Base-by-base conservation (phyloP, 352 stramenopile species). In the Plasmopara halstedii region DNA sequence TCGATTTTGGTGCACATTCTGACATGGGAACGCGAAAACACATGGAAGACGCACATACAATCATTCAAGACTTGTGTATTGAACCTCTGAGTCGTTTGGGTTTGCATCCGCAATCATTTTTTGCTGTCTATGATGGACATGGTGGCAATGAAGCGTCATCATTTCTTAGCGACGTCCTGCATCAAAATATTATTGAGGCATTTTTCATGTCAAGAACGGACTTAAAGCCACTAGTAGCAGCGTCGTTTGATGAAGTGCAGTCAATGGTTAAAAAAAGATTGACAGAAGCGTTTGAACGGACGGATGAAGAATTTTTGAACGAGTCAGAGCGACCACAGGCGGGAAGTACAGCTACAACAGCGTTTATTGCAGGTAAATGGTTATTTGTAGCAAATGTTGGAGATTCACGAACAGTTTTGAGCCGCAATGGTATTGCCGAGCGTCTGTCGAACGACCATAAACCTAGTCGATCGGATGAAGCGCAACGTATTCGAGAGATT, bases 401-500 rank as follows among this genome's bases (percentile, higher is more conserved):
- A 22, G 95, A 99, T 55, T 98, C 89, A 26, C 77, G 95, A 6
- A 97, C 96, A 6, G 79, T 98, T 14, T 45, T 98, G 34, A 97
- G 90, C 35, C 79, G 92, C 15, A 78, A 74, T 15, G 86, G 89
- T 1, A 66, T 76, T 20, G 90, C 86, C 2, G 72, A 95, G 15
- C 85, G 94, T 49, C 69, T 98, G 10, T 97, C 93, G 13, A 95
- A 96, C 46, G 95, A 99, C 59, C 95, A 99, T 67, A 99, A 98
- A 66, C 95, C 95, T 11, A 85, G 70, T 65, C 73, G 81, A 14
- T 45, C 58, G 2, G 95, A 99, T 55, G 95, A 99, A 64, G 89
- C 93, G 4, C 88, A 96, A 52, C 80, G 95, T 41, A 95, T 96
- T 71, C 73, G 93, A 35, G 88, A 96, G n/a, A 96, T 92, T 4